phyloP scores from a whole-genome alignment of 352 stramenopile species.

The Halophytophthora batemanensis region DNA sequence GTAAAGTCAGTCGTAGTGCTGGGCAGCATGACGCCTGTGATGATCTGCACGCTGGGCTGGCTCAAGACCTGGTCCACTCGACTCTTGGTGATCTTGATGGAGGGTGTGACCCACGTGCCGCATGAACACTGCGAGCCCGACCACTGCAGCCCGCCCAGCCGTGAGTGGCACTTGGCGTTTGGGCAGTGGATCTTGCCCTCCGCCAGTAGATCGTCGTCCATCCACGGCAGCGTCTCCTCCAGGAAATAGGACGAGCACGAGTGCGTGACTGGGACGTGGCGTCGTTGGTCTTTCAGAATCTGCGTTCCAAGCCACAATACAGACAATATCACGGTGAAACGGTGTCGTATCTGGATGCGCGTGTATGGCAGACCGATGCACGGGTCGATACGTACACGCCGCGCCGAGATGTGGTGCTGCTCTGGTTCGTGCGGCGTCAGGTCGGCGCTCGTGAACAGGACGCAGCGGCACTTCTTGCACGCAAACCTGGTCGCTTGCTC shows the following conservation, averaged over 20 bases:
- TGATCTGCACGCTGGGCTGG: conserved; percentile 25
- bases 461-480: conserved; percentile 66
- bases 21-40: conserved; percentile 27
- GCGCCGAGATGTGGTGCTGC: conserved; percentile 62
- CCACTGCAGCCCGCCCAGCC: conserved; percentile 70
- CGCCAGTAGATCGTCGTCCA: conserved; percentile 55
- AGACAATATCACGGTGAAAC: neutral
- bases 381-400: conserved; percentile 27
- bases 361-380: neutral
- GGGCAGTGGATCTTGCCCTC: conserved; percentile 78
- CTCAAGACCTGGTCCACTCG: conserved; percentile 48
- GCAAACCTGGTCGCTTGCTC: conserved; percentile 33
- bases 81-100: conserved; percentile 82
- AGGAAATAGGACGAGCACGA: conserved; percentile 75
- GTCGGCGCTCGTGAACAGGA: conserved; percentile 64
- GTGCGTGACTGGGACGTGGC: conserved; percentile 29
- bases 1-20: neutral
- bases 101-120: conserved; percentile 80
- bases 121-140: conserved; percentile 81
- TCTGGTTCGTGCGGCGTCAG: conserved; percentile 56
- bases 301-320: conserved; percentile 9
- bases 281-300: conserved; percentile 73
- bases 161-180: conserved; percentile 63
- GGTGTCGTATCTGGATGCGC: neutral
- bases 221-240: conserved; percentile 64